phyloP scores from a whole-genome alignment of 2,329 filamentous ascomycete species.

The Akanthomyces lecanii region DNA sequence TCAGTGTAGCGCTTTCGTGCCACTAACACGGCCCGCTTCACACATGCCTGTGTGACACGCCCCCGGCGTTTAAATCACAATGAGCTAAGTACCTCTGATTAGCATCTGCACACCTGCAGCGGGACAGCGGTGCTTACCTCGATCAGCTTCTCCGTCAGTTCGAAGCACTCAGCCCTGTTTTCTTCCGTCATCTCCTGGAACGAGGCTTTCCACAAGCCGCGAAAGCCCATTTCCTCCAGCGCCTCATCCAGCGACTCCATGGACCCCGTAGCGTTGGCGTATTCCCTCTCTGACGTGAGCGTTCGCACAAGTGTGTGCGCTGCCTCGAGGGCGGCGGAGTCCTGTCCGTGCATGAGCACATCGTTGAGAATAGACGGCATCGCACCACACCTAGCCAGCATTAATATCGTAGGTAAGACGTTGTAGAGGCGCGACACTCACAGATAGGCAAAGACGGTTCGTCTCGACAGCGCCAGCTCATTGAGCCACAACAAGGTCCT shows the following conservation, averaged over 20 bases:
- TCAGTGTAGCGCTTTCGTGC: not conserved
- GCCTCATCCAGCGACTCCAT: constrained; percentile 47
- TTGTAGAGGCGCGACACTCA: constrained; percentile 27
- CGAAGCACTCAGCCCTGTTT: constrained; percentile 48
- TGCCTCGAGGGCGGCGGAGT: constrained; percentile 53
- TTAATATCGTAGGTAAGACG: constrained; percentile 11
- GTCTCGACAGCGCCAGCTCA: constrained; percentile 49
- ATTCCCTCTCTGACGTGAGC: constrained; percentile 51
- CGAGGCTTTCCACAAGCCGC: constrained; percentile 57
- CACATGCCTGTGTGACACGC: not conserved
- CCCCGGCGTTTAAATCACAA: constrained; percentile 9
- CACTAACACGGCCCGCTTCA: not conserved
- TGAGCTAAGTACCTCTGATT: constrained; percentile 7
- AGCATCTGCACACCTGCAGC: not conserved
- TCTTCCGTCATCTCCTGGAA: constrained; percentile 47
- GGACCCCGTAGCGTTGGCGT: constrained; percentile 45
- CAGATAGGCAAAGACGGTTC: constrained; percentile 55
- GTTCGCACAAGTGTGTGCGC: constrained; percentile 58
- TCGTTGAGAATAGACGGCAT: constrained; percentile 58
- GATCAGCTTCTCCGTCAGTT: constrained; percentile 56
- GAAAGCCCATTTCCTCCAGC: constrained; percentile 58
- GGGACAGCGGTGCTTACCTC: constrained; percentile 42
- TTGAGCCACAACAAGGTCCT: constrained; percentile 58
- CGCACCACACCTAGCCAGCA: constrained; percentile 41
- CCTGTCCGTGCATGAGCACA: constrained; percentile 60